Conservation (phyloP, 1,284 basidiomycete species). For the Ceraceosorus bombacis region DNA sequence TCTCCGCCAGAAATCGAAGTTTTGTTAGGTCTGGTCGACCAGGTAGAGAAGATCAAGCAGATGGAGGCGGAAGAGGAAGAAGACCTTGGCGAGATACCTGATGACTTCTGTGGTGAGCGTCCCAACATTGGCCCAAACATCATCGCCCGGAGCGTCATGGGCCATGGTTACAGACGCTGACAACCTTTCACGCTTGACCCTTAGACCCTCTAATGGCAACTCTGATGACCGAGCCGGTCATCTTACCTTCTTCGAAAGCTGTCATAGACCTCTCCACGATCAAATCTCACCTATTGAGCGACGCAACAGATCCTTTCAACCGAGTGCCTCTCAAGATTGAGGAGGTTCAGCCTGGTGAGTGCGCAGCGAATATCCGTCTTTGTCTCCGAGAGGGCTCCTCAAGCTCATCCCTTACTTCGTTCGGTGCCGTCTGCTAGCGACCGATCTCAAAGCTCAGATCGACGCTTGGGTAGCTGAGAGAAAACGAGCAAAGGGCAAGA, state of each 20-base stretch:
- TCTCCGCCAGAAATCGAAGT: constrained; percentile 69
- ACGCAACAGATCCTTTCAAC: constrained; percentile 59
- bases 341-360: constrained; percentile 35
- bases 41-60: constrained; percentile 74
- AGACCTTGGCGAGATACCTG: constrained; percentile 85
- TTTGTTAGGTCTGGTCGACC: constrained; percentile 65
- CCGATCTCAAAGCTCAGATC: constrained; percentile 36
- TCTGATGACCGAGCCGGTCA: constrained; percentile 92
- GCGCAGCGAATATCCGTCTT: too few relatives aligned
- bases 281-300: constrained; percentile 86
- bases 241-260: constrained; percentile 72
- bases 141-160: neutral
- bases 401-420: neutral
- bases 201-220: constrained; percentile 86
- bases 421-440: constrained; percentile 16
- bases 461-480: constrained; percentile 32
- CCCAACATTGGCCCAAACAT: too few relatives aligned
- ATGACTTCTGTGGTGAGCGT: constrained; percentile 65
- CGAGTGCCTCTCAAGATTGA: constrained; percentile 50
- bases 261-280: constrained; percentile 86
- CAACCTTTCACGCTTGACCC: neutral
- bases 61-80: constrained; percentile 73
- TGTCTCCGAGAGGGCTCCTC: neutral
- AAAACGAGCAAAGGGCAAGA: constrained; percentile 5
- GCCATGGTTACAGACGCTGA: neutral